Evolutionary conservation across 2,329 filamentous ascomycete species (phyloP).

Genomic region (Acrodontium crateriforme): DNA sequence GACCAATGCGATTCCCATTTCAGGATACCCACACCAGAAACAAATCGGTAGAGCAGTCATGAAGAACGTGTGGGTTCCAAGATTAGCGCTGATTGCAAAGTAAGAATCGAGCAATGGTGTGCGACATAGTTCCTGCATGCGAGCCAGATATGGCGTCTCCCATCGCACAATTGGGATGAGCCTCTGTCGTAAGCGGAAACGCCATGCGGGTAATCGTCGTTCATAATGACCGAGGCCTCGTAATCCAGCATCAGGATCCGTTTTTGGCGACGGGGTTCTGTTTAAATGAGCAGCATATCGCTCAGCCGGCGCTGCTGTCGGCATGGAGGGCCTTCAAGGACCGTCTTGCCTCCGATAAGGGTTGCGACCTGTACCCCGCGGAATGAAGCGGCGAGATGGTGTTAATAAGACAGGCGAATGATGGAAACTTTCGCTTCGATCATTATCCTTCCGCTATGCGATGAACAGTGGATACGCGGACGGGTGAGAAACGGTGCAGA

Average conservation of each 20-base stretch:
- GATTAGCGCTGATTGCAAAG: conserved; percentile 91
- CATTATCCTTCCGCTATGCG: too few relatives aligned
- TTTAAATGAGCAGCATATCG: conserved; percentile 15
- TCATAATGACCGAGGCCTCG: conserved; percentile 53
- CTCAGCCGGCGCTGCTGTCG: conserved; percentile 6
- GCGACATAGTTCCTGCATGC: conserved; percentile 66
- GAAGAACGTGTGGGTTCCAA: conserved; percentile 97
- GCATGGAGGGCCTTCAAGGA: too few relatives aligned
- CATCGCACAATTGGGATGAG: conserved; percentile 78
- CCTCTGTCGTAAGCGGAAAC: conserved; percentile 67
- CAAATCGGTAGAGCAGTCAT: conserved; percentile 89
- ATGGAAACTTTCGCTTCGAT: too few relatives aligned
- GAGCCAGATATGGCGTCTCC: conserved; percentile 90
- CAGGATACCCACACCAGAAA: conserved; percentile 89
- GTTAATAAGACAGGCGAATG: too few relatives aligned
- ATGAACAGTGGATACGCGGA: too few relatives aligned
- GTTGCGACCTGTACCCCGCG: too few relatives aligned
- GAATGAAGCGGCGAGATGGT: too few relatives aligned
- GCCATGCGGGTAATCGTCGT: conserved; percentile 71
- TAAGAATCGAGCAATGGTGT: conserved; percentile 83
- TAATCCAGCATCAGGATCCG: conserved; percentile 54
- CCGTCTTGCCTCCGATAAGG: too few relatives aligned
- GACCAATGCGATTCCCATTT: conserved; percentile 58
- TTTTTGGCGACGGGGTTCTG: conserved; percentile 16
- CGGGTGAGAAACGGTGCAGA: too few relatives aligned